Base-by-base conservation (phyloP, 2,329 filamentous ascomycete species). In the Diaporthe sp. region DNA sequence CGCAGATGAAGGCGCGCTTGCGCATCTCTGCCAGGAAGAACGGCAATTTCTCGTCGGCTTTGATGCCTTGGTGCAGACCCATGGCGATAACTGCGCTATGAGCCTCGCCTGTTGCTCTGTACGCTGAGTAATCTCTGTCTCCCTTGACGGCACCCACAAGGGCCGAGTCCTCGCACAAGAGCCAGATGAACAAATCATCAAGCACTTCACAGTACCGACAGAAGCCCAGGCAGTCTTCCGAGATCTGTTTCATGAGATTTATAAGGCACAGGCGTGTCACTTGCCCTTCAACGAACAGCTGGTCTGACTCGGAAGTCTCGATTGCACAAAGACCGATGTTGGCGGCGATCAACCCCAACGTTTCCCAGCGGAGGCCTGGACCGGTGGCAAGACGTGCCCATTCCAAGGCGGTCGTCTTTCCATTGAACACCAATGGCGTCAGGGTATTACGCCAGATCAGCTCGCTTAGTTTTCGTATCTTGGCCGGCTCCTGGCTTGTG, bases 391-490 rank as follows among this genome's bases (percentile, higher is more conserved):
- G 76, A 9, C 76, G 76, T 34, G 80, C 79, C 80, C 81, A 84
- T 49, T 81, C 75, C 61, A 79, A 73, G 3, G 80, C 79, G 3
- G 80, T 80, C 10, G 80, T 83, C 22, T 79, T 79, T 25, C 81
- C 79, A 22, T 81, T 77, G 55, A 82, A 81, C 1, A 71, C 58
- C 20, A 84, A 42, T 8, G 81, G 78, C 2, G 78, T 81, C 72
- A 82, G 76, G 0, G 83, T 83, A 49, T 84, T 84, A 9, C 80
- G 81, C 83, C 83, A 84, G 42, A 83, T 71, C 63, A 81, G 74
- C 71, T 83, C 82, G 39, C 80, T 82, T 47, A 84, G 78, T 15
- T 77, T 79, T 6, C 79, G 80, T n/a, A 84, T 78, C 76, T 80
- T 82, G 47, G 81, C 81, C 3, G 82, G 82, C 25, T 82, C 80